Conservation (phyloP, 768 basidiomycete species). For the Suillus alpinus region DNA sequence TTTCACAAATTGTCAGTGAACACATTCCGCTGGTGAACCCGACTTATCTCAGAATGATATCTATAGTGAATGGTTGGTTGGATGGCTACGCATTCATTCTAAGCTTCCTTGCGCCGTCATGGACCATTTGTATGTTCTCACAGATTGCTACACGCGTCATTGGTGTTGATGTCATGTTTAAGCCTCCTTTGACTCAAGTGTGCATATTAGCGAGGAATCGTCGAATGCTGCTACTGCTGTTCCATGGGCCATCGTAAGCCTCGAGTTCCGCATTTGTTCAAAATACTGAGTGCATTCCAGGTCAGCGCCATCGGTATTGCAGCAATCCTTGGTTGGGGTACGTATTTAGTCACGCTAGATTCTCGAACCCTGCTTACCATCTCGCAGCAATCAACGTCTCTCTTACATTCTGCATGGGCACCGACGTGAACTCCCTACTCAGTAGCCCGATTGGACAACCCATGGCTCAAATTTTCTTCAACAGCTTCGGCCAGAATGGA, state of each 20-base stretch:
- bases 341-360: neutral
- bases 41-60: slow-evolving; percentile 1
- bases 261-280: neutral
- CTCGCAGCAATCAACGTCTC: slow-evolving; percentile 45
- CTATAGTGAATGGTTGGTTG: slow-evolving; percentile 40
- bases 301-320: slow-evolving; percentile 39
- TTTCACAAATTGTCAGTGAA: no score
- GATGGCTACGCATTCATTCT: slow-evolving; percentile 24
- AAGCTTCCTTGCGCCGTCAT: slow-evolving; percentile 48
- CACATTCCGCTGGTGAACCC: neutral
- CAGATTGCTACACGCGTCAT: neutral
- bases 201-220: slow-evolving; percentile 55
- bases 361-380: neutral
- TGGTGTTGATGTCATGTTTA: slow-evolving; percentile 5
- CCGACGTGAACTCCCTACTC: slow-evolving; percentile 41
- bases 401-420: slow-evolving; percentile 58
- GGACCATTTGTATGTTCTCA: slow-evolving; percentile 38
- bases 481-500: slow-evolving; percentile 40
- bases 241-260: slow-evolving; percentile 46
- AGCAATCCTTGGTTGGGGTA: slow-evolving; percentile 47
- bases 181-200: slow-evolving; percentile 45
- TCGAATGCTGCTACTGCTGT: slow-evolving; percentile 55
- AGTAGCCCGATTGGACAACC: slow-evolving; percentile 40
- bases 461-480: slow-evolving; percentile 41
- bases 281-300: slow-evolving; percentile 12